A percentile compares a stretch with the other conserved stretches of the same genome.
These are phyloP conservation scores for Phaeotremella fagi DNA, from an alignment of 768 basidiomycete genomes.

Conservation along the genomic window DNA sequence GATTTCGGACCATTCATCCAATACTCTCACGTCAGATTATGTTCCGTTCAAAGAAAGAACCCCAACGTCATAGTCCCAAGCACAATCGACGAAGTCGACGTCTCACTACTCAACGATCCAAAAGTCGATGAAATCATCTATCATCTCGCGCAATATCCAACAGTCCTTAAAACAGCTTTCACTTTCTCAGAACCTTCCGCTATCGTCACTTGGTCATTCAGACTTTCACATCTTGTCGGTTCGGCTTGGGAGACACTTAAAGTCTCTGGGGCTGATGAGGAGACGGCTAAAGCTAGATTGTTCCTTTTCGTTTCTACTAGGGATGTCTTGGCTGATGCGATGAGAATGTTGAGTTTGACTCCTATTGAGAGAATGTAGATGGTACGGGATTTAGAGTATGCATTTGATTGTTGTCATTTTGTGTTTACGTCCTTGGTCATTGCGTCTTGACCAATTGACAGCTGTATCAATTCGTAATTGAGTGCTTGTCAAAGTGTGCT, in stretches of 20 bases:
- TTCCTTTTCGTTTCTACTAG: constrained; percentile 83
- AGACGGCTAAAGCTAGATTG: constrained; percentile 77
- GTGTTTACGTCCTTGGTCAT: not conserved
- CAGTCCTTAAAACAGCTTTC: constrained; percentile 79
- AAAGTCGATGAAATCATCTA: constrained; percentile 80
- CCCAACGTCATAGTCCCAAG: constrained; percentile 69
- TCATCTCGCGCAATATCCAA: constrained; percentile 84
- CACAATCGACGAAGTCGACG: constrained; percentile 57
- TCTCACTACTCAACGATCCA: constrained; percentile 62
- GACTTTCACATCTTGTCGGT: constrained; percentile 78
- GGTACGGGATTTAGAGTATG: too few relatives aligned
- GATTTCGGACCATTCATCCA: constrained; percentile 80
- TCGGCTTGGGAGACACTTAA: constrained; percentile 87
- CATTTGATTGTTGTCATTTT: not conserved
- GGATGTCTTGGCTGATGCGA: constrained; percentile 80
- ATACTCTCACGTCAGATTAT: constrained; percentile 89
- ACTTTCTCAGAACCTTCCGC: constrained; percentile 83
- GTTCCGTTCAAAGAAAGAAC: constrained; percentile 87
- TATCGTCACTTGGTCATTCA: constrained; percentile 84
- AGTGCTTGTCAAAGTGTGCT: too few relatives aligned
- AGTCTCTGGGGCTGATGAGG: constrained; percentile 71
- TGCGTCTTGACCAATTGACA: too few relatives aligned
- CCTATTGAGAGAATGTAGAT: constrained; percentile 87
- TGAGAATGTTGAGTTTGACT: constrained; percentile 80
- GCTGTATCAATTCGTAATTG: too few relatives aligned